Base-by-base conservation (phyloP, 306 rosid genomes). In the Quercus engelmannii region DNA sequence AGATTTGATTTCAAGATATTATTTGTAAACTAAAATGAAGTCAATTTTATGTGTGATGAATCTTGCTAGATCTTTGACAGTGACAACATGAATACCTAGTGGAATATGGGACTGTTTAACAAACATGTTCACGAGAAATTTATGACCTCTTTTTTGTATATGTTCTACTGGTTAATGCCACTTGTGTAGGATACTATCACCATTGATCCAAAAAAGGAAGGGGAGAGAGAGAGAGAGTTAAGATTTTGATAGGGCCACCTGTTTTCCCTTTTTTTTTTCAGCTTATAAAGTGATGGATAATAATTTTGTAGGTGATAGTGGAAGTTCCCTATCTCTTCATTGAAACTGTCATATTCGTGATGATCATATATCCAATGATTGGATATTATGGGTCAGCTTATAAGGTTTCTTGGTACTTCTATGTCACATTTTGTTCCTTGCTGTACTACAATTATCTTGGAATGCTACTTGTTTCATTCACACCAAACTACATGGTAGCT, bases 401-500 rank as follows among this genome's bases (percentile, higher is more conserved):
- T 30, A 85, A 85, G 78, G 31, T 87, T 30, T 79, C 85, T 8
- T 85, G 87, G 90, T 85, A 72, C 74, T 80, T 85, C 26, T 87
- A 82, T 64, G 72, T 76, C 6, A 21, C 74, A 26, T 82, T 87
- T n/a, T 81, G 83, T 30, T 20, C 87, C 63, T 25, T 82, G 49
- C 38, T 87, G 25, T 80, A 77, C 87, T 80, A 74, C 85, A 87
- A 79, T 49, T 85, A 82, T 69, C 55, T 87, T 5, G 78, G 78
- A 21, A 57, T 74, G 78, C n/a, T 56, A 15, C 67, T 57, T 0
- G 70, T 59, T 5, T 84, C 90, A 5, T 20, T 84, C 69, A 84
- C 90, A 26, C 84, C 88, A 20, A 84, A 82, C 74, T 79, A 31
- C 80, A 64, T 67, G 11, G 4, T 85, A 25, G 88, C 88, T 55